These are phyloP conservation scores for Pichia cactophila DNA, from an alignment of 1,139 yeast genomes.

Conservation along the genomic window DNA sequence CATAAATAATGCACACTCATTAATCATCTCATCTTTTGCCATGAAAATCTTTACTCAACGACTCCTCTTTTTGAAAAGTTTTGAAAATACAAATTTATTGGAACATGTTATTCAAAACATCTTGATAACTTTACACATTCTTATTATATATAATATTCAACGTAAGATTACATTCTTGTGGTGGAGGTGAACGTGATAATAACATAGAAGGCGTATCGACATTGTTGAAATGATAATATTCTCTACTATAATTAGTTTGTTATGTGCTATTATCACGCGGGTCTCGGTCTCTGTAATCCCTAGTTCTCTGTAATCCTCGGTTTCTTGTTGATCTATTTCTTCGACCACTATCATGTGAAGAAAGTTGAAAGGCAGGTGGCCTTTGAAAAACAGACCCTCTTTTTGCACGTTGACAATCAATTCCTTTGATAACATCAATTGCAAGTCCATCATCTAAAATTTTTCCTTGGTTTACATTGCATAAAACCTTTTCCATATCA, in stretches of 20 bases:
- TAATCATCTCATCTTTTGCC: no score
- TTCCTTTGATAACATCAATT: conserved; percentile 33
- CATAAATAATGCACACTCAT: no score
- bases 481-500: conserved; percentile 57
- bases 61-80: no score
- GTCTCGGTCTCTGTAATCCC: conserved; percentile 1
- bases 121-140: not conserved
- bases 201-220: not conserved
- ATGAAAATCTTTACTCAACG: no score
- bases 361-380: conserved; percentile 10
- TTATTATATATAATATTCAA: no score
- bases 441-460: conserved; percentile 26
- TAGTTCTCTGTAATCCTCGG: not conserved
- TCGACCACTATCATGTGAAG: not conserved
- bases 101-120: no score
- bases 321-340: not conserved
- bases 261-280: not conserved
- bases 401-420: conserved; percentile 53
- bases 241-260: no score
- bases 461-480: conserved; percentile 39
- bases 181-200: not conserved
- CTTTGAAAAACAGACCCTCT: conserved; percentile 42
- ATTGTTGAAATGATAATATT: no score
- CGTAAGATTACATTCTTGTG: not conserved
- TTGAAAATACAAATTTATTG: no score